These are phyloP conservation scores for Yamadazyma sp. DNA, from an alignment of 805 yeast species.

Conservation along the genomic window DNA sequence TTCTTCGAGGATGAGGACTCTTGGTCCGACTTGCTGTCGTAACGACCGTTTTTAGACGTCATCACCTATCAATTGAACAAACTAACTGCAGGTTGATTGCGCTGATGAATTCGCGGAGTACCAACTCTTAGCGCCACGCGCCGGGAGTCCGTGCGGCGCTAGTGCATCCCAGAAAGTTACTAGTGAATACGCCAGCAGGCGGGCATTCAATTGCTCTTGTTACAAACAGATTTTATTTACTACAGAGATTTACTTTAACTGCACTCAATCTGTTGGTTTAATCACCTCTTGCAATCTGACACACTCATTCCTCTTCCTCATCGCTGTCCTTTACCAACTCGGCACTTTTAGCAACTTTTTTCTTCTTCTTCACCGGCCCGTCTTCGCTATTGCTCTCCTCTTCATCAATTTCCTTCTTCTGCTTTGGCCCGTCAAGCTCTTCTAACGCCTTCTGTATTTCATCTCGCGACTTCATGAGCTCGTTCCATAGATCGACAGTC, in stretches of 20 bases:
- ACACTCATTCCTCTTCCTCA: conserved; percentile 3
- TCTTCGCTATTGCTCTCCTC: conserved; percentile 6
- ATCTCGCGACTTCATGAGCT: conserved; percentile 44
- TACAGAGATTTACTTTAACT: too few species aligned
- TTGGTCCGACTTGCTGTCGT: conserved; percentile 8
- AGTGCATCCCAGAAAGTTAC: too few species aligned
- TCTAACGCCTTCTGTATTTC: conserved; percentile 53
- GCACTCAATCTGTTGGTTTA: too few species aligned
- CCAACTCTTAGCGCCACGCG: too few species aligned
- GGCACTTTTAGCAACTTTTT: conserved; percentile 1
- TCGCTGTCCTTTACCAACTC: conserved; percentile 7
- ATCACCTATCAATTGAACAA: conserved; percentile 1
- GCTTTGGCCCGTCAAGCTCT: conserved; percentile 25
- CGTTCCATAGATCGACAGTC: conserved; percentile 55
- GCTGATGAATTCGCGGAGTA: too few species aligned
- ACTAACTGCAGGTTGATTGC: too few species aligned
- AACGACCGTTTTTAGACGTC: background rate
- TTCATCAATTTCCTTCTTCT: conserved; percentile 14
- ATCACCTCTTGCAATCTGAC: too few species aligned
- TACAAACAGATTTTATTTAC: too few species aligned
- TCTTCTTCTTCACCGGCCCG: background rate
- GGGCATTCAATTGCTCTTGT: too few species aligned
- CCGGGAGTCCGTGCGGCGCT: too few species aligned
- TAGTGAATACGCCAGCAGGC: too few species aligned
- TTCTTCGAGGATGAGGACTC: conserved; percentile 12